phyloP scores from a whole-genome alignment of 768 basidiomycete genomes.

The Termitomyces sp. region DNA sequence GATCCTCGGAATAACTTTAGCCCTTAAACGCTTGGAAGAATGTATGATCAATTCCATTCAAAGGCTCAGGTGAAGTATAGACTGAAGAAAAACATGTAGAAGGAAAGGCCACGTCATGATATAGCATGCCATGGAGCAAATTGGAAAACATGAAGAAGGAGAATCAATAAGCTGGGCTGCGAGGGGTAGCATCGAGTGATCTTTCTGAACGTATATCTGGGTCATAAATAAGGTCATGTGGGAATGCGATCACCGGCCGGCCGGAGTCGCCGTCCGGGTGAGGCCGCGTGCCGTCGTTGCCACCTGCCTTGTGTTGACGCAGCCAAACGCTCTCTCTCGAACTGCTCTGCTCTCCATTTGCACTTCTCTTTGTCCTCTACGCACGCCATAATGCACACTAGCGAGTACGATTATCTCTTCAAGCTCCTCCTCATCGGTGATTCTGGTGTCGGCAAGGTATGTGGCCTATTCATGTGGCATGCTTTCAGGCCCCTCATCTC shows the following conservation, averaged over 20 bases:
- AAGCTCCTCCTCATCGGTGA: slow-evolving; percentile 93
- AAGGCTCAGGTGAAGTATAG: neutral
- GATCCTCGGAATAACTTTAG: neutral
- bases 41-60: neutral
- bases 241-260: slow-evolving; percentile 9
- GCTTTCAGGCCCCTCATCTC: slow-evolving; percentile 18
- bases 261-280: slow-evolving; percentile 13
- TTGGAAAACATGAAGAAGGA: neutral
- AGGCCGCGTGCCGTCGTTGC: slow-evolving; percentile 8
- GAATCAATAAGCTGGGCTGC: too few relatives aligned
- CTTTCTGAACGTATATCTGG: too few relatives aligned
- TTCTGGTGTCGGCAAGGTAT: slow-evolving; percentile 91
- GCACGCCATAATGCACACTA: slow-evolving; percentile 61
- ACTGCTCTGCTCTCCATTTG: slow-evolving; percentile 21
- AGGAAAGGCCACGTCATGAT: neutral
- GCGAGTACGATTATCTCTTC: slow-evolving; percentile 95
- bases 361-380: slow-evolving; percentile 18
- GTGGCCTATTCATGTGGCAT: slow-evolving; percentile 17
- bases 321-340: slow-evolving; percentile 25
- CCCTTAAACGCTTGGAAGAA: neutral
- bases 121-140: neutral
- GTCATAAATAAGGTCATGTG: too few relatives aligned
- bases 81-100: neutral
- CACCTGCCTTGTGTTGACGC: slow-evolving; percentile 26
- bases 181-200: neutral